These are phyloP conservation scores for Apiotrichum veenhuisii DNA, from an alignment of 1,284 basidiomycete genomes.

Conservation along the genomic window DNA sequence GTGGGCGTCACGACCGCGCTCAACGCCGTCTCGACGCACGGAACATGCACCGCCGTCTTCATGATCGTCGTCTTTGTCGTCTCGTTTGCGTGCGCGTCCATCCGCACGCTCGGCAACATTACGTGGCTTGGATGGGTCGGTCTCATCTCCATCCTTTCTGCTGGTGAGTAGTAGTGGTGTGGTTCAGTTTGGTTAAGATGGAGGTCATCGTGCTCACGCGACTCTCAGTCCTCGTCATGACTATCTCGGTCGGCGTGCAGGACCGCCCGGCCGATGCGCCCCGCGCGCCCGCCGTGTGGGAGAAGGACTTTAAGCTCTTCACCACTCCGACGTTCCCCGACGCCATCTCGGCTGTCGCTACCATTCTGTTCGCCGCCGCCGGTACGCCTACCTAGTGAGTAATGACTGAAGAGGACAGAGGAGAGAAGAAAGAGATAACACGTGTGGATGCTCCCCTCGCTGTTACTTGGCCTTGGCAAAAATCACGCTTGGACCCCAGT, in stretches of 20 bases:
- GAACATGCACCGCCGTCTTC: slow-evolving; percentile 45
- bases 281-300: slow-evolving; percentile 19
- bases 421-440: no score
- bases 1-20: slow-evolving; percentile 47
- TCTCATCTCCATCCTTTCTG: slow-evolving; percentile 32
- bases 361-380: slow-evolving; percentile 42
- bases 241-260: slow-evolving; percentile 44
- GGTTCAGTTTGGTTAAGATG: slow-evolving; percentile 6
- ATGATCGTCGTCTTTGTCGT: slow-evolving; percentile 37
- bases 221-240: slow-evolving; percentile 36
- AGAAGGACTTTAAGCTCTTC: slow-evolving; percentile 29
- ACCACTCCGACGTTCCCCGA: slow-evolving; percentile 34
- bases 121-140: slow-evolving; percentile 46
- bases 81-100: slow-evolving; percentile 30
- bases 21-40: slow-evolving; percentile 45
- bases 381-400: slow-evolving; percentile 21
- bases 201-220: slow-evolving; percentile 17
- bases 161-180: slow-evolving; percentile 11
- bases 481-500: no score
- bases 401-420: neutral
- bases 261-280: slow-evolving; percentile 41
- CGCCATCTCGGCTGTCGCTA: slow-evolving; percentile 43
- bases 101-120: slow-evolving; percentile 46
- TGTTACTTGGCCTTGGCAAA: no score
- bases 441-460: no score